These are phyloP conservation scores for Monosporascus sp. DNA, from an alignment of 2,329 filamentous ascomycete genomes.

Conservation along the genomic window DNA sequence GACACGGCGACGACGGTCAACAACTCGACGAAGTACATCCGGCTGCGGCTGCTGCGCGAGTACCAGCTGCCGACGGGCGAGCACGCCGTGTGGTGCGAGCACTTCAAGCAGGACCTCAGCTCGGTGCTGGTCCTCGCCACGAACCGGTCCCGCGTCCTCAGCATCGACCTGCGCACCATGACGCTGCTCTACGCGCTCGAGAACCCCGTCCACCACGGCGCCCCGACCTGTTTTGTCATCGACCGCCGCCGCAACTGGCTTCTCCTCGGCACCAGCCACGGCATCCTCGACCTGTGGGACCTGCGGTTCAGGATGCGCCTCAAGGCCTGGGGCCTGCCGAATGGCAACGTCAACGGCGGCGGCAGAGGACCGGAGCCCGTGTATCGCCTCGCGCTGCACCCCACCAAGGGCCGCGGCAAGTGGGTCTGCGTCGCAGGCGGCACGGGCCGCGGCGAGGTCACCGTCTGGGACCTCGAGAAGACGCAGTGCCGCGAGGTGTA, in stretches of 20 bases:
- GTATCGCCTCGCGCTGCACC: slow-evolving; percentile 73
- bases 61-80: slow-evolving; percentile 73
- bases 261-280: slow-evolving; percentile 84
- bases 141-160: slow-evolving; percentile 75
- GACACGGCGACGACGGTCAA: slow-evolving; percentile 38
- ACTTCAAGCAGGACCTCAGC: slow-evolving; percentile 75
- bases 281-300: slow-evolving; percentile 92
- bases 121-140: slow-evolving; percentile 87
- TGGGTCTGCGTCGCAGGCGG: slow-evolving; percentile 89
- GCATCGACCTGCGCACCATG: slow-evolving; percentile 86
- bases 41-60: slow-evolving; percentile 69
- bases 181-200: slow-evolving; percentile 70
- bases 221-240: slow-evolving; percentile 84
- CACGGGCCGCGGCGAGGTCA: slow-evolving; percentile 81
- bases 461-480: slow-evolving; percentile 93
- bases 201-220: slow-evolving; percentile 88
- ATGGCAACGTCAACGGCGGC: background rate
- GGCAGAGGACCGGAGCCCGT: slow-evolving; percentile 43
- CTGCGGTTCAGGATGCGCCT: slow-evolving; percentile 87
- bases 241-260: slow-evolving; percentile 87
- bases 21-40: slow-evolving; percentile 67
- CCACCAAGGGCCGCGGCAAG: slow-evolving; percentile 69
- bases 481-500: slow-evolving; percentile 85
- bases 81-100: slow-evolving; percentile 83
- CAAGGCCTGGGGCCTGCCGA: slow-evolving; percentile 78